Evolutionary conservation across 1,139 yeast species (phyloP), one percentile per base, ranked within the genome.

Genomic region (Kazachstania sp.): DNA sequence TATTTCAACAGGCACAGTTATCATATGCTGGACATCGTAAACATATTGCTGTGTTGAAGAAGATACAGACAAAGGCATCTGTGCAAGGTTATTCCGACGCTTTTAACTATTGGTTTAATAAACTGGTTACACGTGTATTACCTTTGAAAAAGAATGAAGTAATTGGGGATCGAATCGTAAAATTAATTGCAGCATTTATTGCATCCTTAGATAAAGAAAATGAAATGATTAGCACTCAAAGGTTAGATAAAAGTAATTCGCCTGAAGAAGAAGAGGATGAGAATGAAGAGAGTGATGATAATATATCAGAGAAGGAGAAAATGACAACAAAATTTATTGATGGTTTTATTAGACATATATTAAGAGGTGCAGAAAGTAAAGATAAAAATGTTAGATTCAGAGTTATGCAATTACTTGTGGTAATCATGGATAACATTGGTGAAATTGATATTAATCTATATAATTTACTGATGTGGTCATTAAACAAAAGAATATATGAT

Each of bases 361-460:
- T 85, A 26, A 73, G 82, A 49, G 97, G 97, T 1, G 72, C 84
- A 1, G 88, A 81, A 49, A 83, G 95, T 11, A 79, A 77, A 55
- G 86, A 85, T 60, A 80, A 76, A 59, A 77, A 75, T 51, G 97
- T 92, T 1, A 71, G 98, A 43, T 88, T 77, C 60, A 72, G 97
- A 48, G 83, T 83, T 7, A 81, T 86, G 36, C 96, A 88, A 61
- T 66, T 90, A 31, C 68, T 92, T 44, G 88, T 94, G 1, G 78
- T 79, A 43, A 69, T 86, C 38, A 81, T 90, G 63, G 80, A 81
- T 54, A 79, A 80, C 48, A 73, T 87, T 45, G 83, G 86, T 2
- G 94, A 86, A 56, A 75, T 90, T 32, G 94, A 83, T 56, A 84
- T 81, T 49, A 85, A 81, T 29, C 66, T 86, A 20, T 85, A 82